Conservation (phyloP, 2,329 filamentous ascomycete species). For the Aspergillus aculeatinus region DNA sequence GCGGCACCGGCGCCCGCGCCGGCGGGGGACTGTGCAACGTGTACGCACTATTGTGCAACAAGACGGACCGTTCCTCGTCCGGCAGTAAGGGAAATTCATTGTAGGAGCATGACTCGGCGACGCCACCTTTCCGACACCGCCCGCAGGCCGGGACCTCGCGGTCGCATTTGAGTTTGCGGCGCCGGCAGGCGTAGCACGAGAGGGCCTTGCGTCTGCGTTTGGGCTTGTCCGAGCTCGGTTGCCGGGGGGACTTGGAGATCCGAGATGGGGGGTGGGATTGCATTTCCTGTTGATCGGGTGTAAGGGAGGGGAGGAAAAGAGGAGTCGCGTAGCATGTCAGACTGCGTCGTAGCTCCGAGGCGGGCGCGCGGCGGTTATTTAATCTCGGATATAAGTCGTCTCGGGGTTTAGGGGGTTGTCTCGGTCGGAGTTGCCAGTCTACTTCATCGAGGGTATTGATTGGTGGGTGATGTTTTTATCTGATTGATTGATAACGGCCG, state of each 20-base stretch:
- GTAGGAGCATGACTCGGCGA: constrained; percentile 6
- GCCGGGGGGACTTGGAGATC: background rate
- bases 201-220: background rate
- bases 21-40: background rate
- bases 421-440: background rate
- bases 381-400: background rate
- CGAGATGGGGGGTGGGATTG: background rate
- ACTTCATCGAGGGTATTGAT: background rate
- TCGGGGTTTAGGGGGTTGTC: background rate
- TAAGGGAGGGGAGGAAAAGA: background rate
- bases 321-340: background rate
- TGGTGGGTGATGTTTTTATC: background rate
- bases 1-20: too few relatives aligned
- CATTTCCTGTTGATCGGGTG: background rate
- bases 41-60: background rate
- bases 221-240: background rate
- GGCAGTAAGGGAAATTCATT: background rate
- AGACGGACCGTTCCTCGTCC: background rate
- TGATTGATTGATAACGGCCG: background rate
- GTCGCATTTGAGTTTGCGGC: constrained; percentile 11
- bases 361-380: background rate
- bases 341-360: background rate
- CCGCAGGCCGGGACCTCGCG: constrained; percentile 18
- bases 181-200: background rate
- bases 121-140: constrained; percentile 17